A percentile compares a stretch with the other conserved stretches of the same genome.
Evolutionary conservation across 257 asterid species (phyloP).

Genomic region (Gynochthodes officinalis): DNA sequence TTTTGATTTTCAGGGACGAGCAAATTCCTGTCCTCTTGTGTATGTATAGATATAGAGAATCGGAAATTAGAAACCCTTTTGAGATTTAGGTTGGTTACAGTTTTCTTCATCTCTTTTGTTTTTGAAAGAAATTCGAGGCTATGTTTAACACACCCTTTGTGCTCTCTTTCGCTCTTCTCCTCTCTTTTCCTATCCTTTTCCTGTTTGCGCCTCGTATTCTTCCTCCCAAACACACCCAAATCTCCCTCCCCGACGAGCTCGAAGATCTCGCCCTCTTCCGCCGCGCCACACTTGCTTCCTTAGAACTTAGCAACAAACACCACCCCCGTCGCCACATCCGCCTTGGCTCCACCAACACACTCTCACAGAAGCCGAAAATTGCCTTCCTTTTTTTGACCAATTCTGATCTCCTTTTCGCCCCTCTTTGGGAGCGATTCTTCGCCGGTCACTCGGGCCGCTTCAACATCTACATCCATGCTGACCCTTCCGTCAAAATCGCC

Average conservation of each 20-base stretch:
- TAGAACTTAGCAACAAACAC: not conserved
- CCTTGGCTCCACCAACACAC: constrained; percentile 23
- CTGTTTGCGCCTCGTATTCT: constrained; percentile 42
- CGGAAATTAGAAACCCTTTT: no score
- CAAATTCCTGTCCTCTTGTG: not conserved
- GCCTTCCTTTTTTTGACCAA: constrained; percentile 75
- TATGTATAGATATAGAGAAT: not conserved
- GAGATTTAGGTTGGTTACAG: not conserved
- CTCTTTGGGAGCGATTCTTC: constrained; percentile 67
- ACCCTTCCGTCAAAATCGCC: constrained; percentile 39
- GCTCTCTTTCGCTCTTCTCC: constrained; percentile 37
- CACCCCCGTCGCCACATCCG: constrained; percentile 19
- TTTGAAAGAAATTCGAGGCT: constrained; percentile 13
- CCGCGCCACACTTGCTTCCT: constrained; percentile 46
- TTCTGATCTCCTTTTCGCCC: constrained; percentile 63
- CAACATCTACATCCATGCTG: constrained; percentile 69
- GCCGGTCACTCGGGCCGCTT: constrained; percentile 21
- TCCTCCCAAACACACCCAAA: constrained; percentile 32
- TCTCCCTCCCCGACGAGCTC: constrained; percentile 58
- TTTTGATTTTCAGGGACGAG: not conserved
- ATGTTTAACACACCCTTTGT: constrained; percentile 49
- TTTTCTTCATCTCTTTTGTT: not conserved
- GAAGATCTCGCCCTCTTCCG: constrained; percentile 67
- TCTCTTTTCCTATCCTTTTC: constrained; percentile 55
- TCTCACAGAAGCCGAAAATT: constrained; percentile 39